Evolutionary conservation across 352 stramenopile species (phyloP).

Genomic region (Aphanomyces astaci): DNA sequence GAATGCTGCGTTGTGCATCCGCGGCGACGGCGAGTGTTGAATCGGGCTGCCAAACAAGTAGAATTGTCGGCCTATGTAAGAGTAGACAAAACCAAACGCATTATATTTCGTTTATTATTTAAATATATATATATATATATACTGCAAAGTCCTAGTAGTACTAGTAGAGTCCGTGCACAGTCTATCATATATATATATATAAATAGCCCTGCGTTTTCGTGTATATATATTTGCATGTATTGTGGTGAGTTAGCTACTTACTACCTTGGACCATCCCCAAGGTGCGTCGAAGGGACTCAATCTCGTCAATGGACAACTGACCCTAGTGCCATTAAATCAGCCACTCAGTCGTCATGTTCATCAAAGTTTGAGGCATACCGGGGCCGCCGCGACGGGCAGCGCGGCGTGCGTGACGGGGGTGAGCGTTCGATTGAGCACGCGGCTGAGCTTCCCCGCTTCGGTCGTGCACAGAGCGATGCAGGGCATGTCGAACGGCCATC

Average conservation of each 20-base stretch:
- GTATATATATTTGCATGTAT: too few relatives aligned
- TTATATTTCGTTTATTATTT: background rate
- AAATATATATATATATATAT: background rate
- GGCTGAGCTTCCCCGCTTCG: constrained; percentile 85
- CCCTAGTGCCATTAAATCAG: constrained; percentile 31
- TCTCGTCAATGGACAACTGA: constrained; percentile 92
- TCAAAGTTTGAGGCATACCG: constrained; percentile 28
- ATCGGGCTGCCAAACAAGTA: constrained; percentile 96
- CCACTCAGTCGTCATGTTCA: too few relatives aligned
- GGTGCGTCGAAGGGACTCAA: constrained; percentile 81
- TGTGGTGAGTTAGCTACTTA: too few relatives aligned
- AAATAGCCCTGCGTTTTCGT: too few relatives aligned
- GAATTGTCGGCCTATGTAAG: constrained; percentile 68
- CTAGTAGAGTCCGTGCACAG: too few relatives aligned
- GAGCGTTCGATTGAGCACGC: constrained; percentile 92
- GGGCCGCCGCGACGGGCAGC: constrained; percentile 89
- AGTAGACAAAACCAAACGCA: background rate
- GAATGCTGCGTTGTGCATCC: constrained; percentile 97
- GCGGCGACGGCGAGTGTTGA: constrained; percentile 90
- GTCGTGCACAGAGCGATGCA: constrained; percentile 93
- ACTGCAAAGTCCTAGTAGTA: too few relatives aligned
- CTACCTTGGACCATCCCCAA: constrained; percentile 79
- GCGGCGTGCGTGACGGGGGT: constrained; percentile 93
- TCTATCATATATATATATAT: too few relatives aligned
- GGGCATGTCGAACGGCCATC: constrained; percentile 76